These are phyloP conservation scores for Neostapfia colusana DNA, from an alignment of 176 grass and related monocot species.

Conservation along the genomic window DNA sequence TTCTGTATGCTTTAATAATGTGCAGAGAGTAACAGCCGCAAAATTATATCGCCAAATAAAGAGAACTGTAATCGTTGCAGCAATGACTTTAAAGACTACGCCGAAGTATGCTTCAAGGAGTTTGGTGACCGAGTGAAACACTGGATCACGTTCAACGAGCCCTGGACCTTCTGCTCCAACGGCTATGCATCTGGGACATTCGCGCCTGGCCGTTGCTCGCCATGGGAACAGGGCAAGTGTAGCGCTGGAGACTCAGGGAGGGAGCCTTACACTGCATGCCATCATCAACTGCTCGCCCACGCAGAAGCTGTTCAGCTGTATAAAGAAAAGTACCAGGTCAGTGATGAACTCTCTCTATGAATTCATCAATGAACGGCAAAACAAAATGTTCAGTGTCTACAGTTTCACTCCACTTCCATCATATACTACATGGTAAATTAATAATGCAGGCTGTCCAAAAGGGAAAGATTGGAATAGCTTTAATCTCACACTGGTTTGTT, in stretches of 20 bases:
- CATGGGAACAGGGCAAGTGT: slow-evolving; percentile 46
- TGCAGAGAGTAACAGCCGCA: too few relatives aligned
- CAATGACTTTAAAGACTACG: slow-evolving; percentile 54
- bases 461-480: slow-evolving; percentile 59
- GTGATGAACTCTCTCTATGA: not conserved
- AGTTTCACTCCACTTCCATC: too few relatives aligned
- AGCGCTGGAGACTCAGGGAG: slow-evolving; percentile 51
- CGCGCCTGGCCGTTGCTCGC: slow-evolving; percentile 54
- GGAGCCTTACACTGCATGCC: slow-evolving; percentile 59
- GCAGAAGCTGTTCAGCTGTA: slow-evolving; percentile 43
- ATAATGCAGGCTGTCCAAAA: slow-evolving; percentile 41
- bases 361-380: not conserved
- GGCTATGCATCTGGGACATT: slow-evolving; percentile 29
- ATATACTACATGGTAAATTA: not conserved
- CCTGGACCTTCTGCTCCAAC: not conserved
- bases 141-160: slow-evolving; percentile 78
- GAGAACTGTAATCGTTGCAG: slow-evolving; percentile 15
- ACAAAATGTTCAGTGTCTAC: not conserved
- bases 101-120: slow-evolving; percentile 64
- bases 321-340: slow-evolving; percentile 67
- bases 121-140: slow-evolving; percentile 67
- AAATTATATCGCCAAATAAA: not conserved
- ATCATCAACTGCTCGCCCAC: slow-evolving; percentile 65
- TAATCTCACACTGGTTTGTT: slow-evolving; percentile 51
- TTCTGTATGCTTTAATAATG: too few relatives aligned